Percentiles rank a stretch among this genome's conserved stretches.
These are phyloP conservation scores for Seiridium cupressi DNA, from an alignment of 2,329 filamentous ascomycete species.

Conservation along the genomic window DNA sequence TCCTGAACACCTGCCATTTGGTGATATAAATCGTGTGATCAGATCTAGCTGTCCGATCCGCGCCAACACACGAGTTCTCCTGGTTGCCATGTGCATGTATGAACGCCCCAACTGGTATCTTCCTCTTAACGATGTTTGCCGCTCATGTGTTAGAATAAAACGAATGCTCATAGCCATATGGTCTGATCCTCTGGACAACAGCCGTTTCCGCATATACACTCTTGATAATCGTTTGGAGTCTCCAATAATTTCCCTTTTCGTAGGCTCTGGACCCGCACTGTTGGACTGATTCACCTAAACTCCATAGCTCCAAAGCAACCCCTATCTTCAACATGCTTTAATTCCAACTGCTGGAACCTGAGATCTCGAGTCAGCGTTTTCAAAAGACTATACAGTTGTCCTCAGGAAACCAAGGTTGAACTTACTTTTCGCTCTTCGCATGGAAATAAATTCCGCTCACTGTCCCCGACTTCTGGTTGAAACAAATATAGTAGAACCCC, in stretches of 20 bases:
- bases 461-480: slow-evolving; percentile 84
- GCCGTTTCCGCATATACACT: neutral
- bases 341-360: slow-evolving; percentile 88
- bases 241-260: neutral
- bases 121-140: neutral
- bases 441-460: slow-evolving; percentile 98
- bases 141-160: neutral
- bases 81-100: neutral
- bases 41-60: neutral
- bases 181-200: neutral
- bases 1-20: too few species aligned
- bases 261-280: neutral
- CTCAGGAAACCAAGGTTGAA: slow-evolving; percentile 18
- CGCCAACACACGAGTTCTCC: neutral
- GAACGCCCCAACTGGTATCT: neutral
- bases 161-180: neutral
- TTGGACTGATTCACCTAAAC: slow-evolving; percentile 62
- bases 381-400: too few species aligned
- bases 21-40: neutral
- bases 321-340: slow-evolving; percentile 82
- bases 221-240: neutral
- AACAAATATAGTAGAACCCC: slow-evolving; percentile 98
- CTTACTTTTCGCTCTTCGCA: slow-evolving; percentile 94
- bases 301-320: slow-evolving; percentile 86
- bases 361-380: neutral